Evolutionary conservation across 345 rosid genomes (phyloP).

Genomic region (Bretschneidera sinensis): DNA sequence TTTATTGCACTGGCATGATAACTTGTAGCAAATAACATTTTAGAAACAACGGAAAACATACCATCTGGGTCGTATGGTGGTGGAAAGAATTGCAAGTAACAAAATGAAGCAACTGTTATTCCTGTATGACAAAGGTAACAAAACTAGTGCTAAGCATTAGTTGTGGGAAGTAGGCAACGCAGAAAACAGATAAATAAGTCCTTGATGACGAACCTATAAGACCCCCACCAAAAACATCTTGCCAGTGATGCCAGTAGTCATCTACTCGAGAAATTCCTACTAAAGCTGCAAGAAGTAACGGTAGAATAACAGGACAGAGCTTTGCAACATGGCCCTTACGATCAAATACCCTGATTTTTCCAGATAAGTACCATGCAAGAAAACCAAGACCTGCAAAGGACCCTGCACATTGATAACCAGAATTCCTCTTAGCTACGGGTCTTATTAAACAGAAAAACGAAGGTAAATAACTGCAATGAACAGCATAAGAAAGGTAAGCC

Average conservation of each 20-base stretch:
- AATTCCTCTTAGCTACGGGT: slow-evolving; percentile 15
- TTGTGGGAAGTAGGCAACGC: slow-evolving; percentile 1
- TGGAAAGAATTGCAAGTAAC: slow-evolving; percentile 80
- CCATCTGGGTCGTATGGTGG: slow-evolving; percentile 67
- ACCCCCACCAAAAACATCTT: slow-evolving; percentile 92
- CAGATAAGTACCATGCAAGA: slow-evolving; percentile 66
- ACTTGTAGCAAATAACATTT: neutral
- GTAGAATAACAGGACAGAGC: slow-evolving; percentile 70
- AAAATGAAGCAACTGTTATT: slow-evolving; percentile 46
- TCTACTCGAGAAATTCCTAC: slow-evolving; percentile 87
- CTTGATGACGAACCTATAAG: slow-evolving; percentile 45
- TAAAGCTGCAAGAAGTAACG: slow-evolving; percentile 70
- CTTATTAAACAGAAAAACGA: neutral
- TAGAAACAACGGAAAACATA: slow-evolving; percentile 18
- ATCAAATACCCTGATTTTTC: slow-evolving; percentile 77
- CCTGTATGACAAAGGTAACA: slow-evolving; percentile 35
- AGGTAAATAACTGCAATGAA: slow-evolving; percentile 4
- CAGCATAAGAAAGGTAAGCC: neutral
- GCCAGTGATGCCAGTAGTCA: slow-evolving; percentile 99
- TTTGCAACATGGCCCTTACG: slow-evolving; percentile 84
- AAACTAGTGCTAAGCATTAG: slow-evolving; percentile 12
- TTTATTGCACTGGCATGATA: neutral
- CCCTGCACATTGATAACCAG: slow-evolving; percentile 53
- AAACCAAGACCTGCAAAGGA: slow-evolving; percentile 85
- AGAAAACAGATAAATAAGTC: neutral